Base-by-base conservation (phyloP, 2,329 filamentous ascomycete species). In the Spiromastix sp. region DNA sequence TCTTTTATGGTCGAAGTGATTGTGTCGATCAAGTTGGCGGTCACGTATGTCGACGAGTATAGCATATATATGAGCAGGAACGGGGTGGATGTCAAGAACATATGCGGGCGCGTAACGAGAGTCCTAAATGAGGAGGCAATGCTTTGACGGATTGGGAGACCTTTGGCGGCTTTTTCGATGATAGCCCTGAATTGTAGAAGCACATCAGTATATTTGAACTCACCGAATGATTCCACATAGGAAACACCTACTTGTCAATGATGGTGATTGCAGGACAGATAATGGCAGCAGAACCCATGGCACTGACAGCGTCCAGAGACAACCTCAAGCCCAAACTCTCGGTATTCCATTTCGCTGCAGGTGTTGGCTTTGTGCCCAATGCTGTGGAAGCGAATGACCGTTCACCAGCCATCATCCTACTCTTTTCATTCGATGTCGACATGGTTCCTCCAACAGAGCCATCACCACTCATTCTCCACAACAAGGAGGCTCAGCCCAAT, bases 31-130 rank as follows among this genome's bases (percentile, higher is more conserved):
- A 72, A 63, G 65, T 95, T 95, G 44, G 89, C 87, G 1, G 84
- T 85, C 9, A 91, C 64, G 65, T 95, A 95, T 40, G 89, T 96
- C 46, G 83, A 80, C 42, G 79, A 83, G 68, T 95, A 96, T 28
- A 93, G 68, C 35, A 64, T 63, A 39, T 67, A 67, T 37, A 69
- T 67, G 15, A 69, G 56, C 39, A 66, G 48, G 46, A 67, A 68
- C 2, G 66, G 66, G 4, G 66, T 68, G 43, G 61, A 62, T 34
- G 57, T 42, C 43, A 68, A 55, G 51, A 66, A 68, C n/a, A 39
- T 47, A 37, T 50, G 53, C 5, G 65, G 66, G 19, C 55, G 54
- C 18, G 51, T 45, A 37, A 63, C 30, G 42, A 67, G 63, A 5
- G 54, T 55, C 9, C 48, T 47, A 35, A 67, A 48, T 28, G 63